These are phyloP conservation scores for Magnolia changhungtana DNA, from an alignment of 164 flowering plant species.

Conservation along the genomic window DNA sequence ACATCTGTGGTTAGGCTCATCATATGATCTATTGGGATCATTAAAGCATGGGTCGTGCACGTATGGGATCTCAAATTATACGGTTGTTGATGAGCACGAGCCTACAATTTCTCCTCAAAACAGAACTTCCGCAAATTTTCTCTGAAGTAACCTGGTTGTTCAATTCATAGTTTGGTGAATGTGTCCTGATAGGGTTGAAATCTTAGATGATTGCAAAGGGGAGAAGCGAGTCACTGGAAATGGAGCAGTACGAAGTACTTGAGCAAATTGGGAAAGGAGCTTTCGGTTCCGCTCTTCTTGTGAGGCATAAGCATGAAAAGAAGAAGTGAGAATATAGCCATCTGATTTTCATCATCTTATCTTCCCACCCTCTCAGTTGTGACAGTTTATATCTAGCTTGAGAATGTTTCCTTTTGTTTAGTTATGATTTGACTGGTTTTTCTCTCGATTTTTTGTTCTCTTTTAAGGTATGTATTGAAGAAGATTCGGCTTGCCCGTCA, in stretches of 20 bases:
- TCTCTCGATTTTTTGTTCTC: constrained; percentile 6
- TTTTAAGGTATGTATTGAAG: constrained; percentile 84
- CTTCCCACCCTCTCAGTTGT: not conserved
- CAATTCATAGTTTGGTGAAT: not conserved
- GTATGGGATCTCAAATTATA: no score
- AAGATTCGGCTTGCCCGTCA: constrained; percentile 99
- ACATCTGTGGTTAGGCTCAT: no score
- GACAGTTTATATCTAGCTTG: not conserved
- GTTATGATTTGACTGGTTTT: not conserved
- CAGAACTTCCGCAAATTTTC: no score
- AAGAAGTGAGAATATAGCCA: constrained; percentile 59
- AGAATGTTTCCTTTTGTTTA: not conserved
- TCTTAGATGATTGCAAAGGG: not conserved
- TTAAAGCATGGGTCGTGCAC: no score
- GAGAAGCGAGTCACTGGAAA: constrained; percentile 9
- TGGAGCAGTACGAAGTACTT: constrained; percentile 92
- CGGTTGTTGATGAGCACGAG: no score
- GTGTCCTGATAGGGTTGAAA: not conserved
- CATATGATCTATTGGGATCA: no score
- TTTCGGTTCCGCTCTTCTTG: constrained; percentile 96
- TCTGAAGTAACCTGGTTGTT: not conserved
- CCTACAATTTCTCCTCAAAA: no score
- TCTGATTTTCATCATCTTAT: not conserved
- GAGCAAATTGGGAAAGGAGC: constrained; percentile 99
- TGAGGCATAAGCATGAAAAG: constrained; percentile 83